phyloP scores from a whole-genome alignment of 257 asterid genomes.

The Lantana camara region DNA sequence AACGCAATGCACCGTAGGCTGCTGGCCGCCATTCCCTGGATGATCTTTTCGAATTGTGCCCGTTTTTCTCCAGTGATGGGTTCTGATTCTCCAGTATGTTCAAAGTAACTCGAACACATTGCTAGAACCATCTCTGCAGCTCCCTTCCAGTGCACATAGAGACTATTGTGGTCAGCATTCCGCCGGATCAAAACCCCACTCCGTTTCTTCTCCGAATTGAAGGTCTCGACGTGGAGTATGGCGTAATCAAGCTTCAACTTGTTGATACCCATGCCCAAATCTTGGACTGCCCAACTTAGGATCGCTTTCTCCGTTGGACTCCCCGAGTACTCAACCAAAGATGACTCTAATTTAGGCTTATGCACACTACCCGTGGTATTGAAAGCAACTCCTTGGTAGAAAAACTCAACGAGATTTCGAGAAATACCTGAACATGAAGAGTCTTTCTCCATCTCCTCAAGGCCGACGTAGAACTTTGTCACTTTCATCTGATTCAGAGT shows the following conservation, averaged over 20 bases:
- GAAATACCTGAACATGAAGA: constrained; percentile 22
- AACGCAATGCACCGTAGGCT: constrained; percentile 65
- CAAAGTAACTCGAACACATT: constrained; percentile 49
- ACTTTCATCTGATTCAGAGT: constrained; percentile 54
- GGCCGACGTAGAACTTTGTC: constrained; percentile 43
- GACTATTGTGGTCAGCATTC: constrained; percentile 6
- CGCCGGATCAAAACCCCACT: constrained; percentile 42
- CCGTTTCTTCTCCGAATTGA: constrained; percentile 41
- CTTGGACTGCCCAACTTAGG: constrained; percentile 48
- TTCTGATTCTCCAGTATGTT: constrained; percentile 32
- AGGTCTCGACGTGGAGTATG: constrained; percentile 42
- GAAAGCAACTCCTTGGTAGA: constrained; percentile 47
- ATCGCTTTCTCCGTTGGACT: constrained; percentile 58
- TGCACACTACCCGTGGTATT: constrained; percentile 45
- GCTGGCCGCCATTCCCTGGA: constrained; percentile 56
- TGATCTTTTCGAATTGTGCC: constrained; percentile 31
- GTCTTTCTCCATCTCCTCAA: constrained; percentile 20
- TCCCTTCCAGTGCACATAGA: constrained; percentile 58
- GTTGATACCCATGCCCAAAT: constrained; percentile 41
- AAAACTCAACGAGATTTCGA: constrained; percentile 34
- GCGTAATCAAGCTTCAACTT: constrained; percentile 37
- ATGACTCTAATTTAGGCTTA: constrained; percentile 36
- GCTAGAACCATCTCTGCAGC: constrained; percentile 60
- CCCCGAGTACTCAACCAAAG: constrained; percentile 38
- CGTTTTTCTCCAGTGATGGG: constrained; percentile 32